Percentiles rank a stretch among this genome's conserved stretches.
phyloP scores from a whole-genome alignment of 192 early-diverging fungal species.

The Chytriomyces confervae region DNA sequence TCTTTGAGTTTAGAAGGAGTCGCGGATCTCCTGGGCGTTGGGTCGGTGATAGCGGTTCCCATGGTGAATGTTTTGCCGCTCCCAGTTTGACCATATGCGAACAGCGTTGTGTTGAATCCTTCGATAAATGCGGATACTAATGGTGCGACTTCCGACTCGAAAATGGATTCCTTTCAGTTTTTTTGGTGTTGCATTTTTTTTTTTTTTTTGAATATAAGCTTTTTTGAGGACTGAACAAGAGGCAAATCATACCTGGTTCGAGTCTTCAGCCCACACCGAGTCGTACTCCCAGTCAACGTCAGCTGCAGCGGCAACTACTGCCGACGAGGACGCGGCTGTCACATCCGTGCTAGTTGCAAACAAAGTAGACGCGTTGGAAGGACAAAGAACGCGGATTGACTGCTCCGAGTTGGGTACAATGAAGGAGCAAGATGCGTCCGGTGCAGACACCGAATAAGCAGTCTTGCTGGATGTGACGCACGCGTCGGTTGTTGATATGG shows the following conservation, averaged over 20 bases:
- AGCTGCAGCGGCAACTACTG: conserved; percentile 13
- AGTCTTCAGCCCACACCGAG: conserved; percentile 18
- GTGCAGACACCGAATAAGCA: background rate
- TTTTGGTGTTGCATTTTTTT: background rate
- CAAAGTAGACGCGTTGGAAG: background rate
- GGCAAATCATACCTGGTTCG: conserved; percentile 2
- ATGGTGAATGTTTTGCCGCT: conserved; percentile 97
- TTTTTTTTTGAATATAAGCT: background rate
- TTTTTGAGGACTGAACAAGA: background rate
- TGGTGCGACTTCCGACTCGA: conserved; percentile 60
- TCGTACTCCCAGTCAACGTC: conserved; percentile 33
- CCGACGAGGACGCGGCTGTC: background rate
- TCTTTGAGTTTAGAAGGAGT: background rate
- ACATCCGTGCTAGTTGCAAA: background rate
- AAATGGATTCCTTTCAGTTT: conserved; percentile 61
- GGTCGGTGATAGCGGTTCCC: conserved; percentile 70
- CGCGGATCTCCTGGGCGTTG: background rate
- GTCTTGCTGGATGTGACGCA: background rate
- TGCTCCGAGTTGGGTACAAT: background rate
- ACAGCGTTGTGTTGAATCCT: conserved; percentile 93
- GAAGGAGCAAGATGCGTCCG: background rate
- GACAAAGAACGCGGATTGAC: no score
- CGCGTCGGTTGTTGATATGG: background rate
- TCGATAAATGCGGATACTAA: conserved; percentile 72
- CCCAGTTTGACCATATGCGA: conserved; percentile 94